Percentiles rank a stretch among this genome's conserved stretches.
phyloP scores from a whole-genome alignment of 257 asterid species.

The Coffea eugenioides region DNA sequence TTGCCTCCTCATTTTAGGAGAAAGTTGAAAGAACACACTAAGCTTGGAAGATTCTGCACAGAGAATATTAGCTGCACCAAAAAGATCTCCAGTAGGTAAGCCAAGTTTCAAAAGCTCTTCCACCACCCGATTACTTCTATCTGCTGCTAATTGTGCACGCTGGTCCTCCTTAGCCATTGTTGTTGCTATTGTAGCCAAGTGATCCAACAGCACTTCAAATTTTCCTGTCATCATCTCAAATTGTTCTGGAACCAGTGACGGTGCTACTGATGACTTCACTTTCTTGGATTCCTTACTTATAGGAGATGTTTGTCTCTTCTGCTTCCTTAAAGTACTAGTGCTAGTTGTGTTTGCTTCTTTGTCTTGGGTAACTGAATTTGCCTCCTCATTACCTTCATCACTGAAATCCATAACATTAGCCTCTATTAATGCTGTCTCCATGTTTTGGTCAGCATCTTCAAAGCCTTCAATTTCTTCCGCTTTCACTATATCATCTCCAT shows the following conservation, averaged over 20 bases:
- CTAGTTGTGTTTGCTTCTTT: neutral
- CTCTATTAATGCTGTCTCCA: neutral
- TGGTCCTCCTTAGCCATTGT: neutral
- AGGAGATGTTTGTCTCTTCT: neutral
- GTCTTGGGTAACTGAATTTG: neutral
- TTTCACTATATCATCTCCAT: neutral
- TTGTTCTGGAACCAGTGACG: neutral
- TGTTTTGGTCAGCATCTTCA: neutral
- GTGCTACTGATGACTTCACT: neutral
- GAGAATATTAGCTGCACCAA: neutral
- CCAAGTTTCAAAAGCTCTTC: slow-evolving; percentile 4
- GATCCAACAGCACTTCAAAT: neutral
- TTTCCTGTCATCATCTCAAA: neutral
- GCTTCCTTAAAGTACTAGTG: neutral
- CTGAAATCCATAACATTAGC: neutral
- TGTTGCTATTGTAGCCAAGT: neutral
- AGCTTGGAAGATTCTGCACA: neutral
- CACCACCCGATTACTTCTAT: neutral
- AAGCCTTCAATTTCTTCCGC: neutral
- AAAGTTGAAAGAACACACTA: neutral
- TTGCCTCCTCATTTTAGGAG: neutral
- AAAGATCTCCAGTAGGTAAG: neutral
- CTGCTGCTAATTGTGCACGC: neutral
- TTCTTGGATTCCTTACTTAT: neutral
- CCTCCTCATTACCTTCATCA: neutral